Evolutionary conservation across 352 stramenopile species (phyloP).

Genomic region (Phytophthora citrophthora): DNA sequence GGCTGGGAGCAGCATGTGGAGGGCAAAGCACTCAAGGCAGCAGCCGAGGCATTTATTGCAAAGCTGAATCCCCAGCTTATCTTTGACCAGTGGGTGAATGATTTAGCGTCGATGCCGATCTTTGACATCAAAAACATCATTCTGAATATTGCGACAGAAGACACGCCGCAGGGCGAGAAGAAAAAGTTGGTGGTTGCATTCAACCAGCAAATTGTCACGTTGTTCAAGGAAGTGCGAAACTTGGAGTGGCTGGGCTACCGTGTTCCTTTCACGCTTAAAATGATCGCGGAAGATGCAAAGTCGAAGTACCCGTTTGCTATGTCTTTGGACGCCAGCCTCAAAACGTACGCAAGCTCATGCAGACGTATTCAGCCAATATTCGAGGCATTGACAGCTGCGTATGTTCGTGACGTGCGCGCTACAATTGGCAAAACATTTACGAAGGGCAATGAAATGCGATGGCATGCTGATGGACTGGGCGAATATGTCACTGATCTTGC

Average conservation of each 20-base stretch:
- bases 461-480: slow-evolving; percentile 86
- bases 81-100: slow-evolving; percentile 95
- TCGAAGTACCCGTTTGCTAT: slow-evolving; percentile 97
- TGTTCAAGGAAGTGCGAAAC: slow-evolving; percentile 99
- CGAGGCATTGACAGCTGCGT: slow-evolving; percentile 72
- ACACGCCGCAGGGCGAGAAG: slow-evolving; percentile 68
- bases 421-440: slow-evolving; percentile 90
- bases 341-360: slow-evolving; percentile 91
- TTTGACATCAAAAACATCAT: slow-evolving; percentile 94
- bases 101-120: slow-evolving; percentile 90
- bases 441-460: slow-evolving; percentile 90
- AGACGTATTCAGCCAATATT: slow-evolving; percentile 87
- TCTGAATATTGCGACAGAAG: slow-evolving; percentile 88
- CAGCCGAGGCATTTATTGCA: slow-evolving; percentile 85
- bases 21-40: slow-evolving; percentile 95
- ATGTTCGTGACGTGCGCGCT: slow-evolving; percentile 83
- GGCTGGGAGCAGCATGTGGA: slow-evolving; percentile 98
- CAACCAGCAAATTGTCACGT: slow-evolving; percentile 97
- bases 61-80: slow-evolving; percentile 92
- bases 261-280: slow-evolving; percentile 95
- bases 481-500: slow-evolving; percentile 91
- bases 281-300: slow-evolving; percentile 97
- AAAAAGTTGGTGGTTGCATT: slow-evolving; percentile 92
- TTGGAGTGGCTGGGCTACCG: slow-evolving; percentile 98
- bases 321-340: slow-evolving; percentile 96